A percentile compares a stretch with the other conserved stretches of the same genome.
Conservation (phyloP, 2,329 filamentous ascomycete species). For the Cadophora luteo-olivacea region DNA sequence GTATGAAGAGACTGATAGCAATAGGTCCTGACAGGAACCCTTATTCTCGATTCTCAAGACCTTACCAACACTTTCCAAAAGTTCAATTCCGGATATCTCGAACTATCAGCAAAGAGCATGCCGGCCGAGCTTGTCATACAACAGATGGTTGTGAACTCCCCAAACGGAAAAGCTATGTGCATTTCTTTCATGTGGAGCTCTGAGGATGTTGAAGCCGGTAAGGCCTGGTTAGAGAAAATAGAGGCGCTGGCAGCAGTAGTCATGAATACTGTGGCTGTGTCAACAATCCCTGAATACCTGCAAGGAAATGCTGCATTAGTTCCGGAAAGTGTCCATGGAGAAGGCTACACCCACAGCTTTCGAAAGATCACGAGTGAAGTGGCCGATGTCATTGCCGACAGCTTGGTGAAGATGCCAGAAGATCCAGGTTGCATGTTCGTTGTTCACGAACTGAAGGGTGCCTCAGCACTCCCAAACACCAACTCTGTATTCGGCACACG, state of each 20-base stretch:
- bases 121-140: conserved; percentile 35
- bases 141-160: conserved; percentile 44
- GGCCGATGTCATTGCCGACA: conserved; percentile 10
- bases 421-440: conserved; percentile 42
- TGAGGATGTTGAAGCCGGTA: conserved; percentile 43
- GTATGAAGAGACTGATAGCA: not conserved
- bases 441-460: conserved; percentile 43
- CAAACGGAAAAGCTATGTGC: conserved; percentile 41
- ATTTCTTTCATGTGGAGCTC: conserved; percentile 46
- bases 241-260: conserved; percentile 40
- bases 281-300: conserved; percentile 36
- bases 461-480: conserved; percentile 30
- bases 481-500: conserved; percentile 44
- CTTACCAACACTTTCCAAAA: conserved; percentile 38
- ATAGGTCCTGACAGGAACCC: conserved; percentile 42
- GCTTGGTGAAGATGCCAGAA: conserved; percentile 35
- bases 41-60: conserved; percentile 46
- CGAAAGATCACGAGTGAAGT: conserved; percentile 24
- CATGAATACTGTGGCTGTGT: conserved; percentile 41
- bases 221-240: conserved; percentile 42
- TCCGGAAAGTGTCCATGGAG: conserved; percentile 21
- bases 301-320: conserved; percentile 16
- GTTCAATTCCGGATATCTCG: conserved; percentile 39
- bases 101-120: conserved; percentile 36
- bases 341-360: conserved; percentile 24